Evolutionary conservation across 805 yeast species (phyloP), one percentile per base, ranked within the genome.

Genomic region (Candida sonorensis): DNA sequence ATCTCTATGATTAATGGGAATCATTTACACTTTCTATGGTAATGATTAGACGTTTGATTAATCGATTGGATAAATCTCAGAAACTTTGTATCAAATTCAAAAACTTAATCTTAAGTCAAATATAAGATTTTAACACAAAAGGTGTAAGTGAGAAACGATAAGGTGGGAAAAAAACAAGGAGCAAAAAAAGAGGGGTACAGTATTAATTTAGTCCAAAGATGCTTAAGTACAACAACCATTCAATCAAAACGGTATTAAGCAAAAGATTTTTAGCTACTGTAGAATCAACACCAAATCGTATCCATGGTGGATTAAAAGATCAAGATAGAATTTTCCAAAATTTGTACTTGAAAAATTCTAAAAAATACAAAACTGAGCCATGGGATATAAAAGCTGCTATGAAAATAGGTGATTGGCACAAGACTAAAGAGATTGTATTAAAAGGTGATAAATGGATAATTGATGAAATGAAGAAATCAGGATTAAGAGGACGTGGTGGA

Each of bases 391-490:
- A 80, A 58, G 64, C 79, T 11, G 81, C 92, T 26, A 67, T 69
- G 68, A 72, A 72, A 49, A 80, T 81, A 76, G 95, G 95, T 31
- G 95, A 85, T 59, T 84, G 95, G 95, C 66, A 84, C 65, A 85
- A 84, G 64, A 85, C 95, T 45, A 85, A 84, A 61, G 95, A 84
- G 61, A 77, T 84, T 47, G 57, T 84, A 24, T 61, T 77, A 40
- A 84, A 84, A 59, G 95, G 95, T 27, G 90, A 85, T 59, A 72
- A 75, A 40, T 84, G 95, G 95, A 84, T 84, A 59, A 84, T 85
- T 51, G 86, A 81, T 53, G 90, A 84, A 63, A 77, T 81, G 67
- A 84, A 84, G 57, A 72, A 75, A 49, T 79, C 88, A 15, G 94
- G 94, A 15, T 68, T 84, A 43, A 75, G 95, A 56, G 95, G 95